phyloP scores from a whole-genome alignment of 2,329 filamentous ascomycete species.

The Cladophialophora bantiana region DNA sequence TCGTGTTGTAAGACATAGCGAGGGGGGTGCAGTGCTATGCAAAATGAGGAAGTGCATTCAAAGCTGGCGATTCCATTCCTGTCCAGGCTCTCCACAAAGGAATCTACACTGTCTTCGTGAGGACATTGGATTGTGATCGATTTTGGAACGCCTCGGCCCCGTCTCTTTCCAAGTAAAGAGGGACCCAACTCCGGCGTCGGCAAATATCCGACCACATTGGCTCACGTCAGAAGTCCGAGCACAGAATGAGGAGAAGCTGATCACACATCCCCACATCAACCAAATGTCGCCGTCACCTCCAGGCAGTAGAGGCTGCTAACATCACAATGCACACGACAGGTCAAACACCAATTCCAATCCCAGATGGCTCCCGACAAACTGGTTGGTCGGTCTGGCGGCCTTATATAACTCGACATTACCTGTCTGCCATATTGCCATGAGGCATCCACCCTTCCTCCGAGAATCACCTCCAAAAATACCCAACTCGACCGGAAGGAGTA shows the following conservation, averaged over 20 bases:
- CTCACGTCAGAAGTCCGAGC: slow-evolving; percentile 6
- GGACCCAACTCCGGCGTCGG: neutral
- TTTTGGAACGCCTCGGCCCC: neutral
- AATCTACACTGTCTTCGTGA: neutral
- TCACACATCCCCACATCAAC: neutral
- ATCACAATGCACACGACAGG: neutral
- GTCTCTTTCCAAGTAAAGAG: neutral
- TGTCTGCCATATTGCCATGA: neutral
- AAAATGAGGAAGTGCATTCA: neutral
- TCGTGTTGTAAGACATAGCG: slow-evolving; percentile 33
- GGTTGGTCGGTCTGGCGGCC: neutral
- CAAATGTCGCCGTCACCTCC: slow-evolving; percentile 7
- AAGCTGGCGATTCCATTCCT: neutral
- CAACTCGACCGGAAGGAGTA: neutral
- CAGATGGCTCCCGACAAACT: neutral
- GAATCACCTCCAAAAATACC: neutral
- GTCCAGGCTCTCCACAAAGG: neutral
- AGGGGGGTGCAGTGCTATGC: neutral
- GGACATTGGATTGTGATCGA: neutral
- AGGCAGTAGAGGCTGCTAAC: neutral
- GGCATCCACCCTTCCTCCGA: neutral
- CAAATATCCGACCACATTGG: slow-evolving; percentile 12
- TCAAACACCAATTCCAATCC: neutral
- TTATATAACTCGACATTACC: neutral
- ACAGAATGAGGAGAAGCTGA: slow-evolving; percentile 20